Base-by-base conservation (phyloP, 108 stramenopile genomes). In the Fragilariopsis cylindrus region DNA sequence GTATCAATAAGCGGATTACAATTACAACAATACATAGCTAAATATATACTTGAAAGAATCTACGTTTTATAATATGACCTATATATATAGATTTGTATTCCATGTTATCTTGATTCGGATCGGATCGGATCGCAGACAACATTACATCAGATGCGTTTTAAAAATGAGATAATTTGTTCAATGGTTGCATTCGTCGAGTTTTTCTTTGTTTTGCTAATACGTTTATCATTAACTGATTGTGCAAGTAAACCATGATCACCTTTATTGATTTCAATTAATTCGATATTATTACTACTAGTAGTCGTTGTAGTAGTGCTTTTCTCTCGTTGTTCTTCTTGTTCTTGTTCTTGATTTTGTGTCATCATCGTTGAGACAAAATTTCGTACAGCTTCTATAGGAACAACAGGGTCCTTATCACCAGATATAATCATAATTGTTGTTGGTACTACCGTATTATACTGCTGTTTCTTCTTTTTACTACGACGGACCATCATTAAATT, bases 351-450 rank as follows among this genome's bases (percentile, higher is more conserved):
- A 3, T 12, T 67, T 67, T 30, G 30, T 30, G 30, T 30, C 30
- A 30, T 30, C 6, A 52, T 68, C n/a, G 7, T 19, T 15, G 48
- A 39, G 46, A 68, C 67, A 52, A 68, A 68, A 6, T 73, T 53
- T 48, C 49, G 43, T 42, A 80, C 76, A n/a, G 65, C 47, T 13
- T 73, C 62, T 1, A 69, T 16, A 12, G 75, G 76, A 74, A 80
- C 80, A 44, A 85, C 57, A 47, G 71, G 58, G 70, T 86, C 85
- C 39, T 60, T 73, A 15, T 65, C 69, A 4, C 85, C 85, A 57
- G 56, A 44, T 19, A 86, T 54, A n/a, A 86, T 69, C 48, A 72
- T 65, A 18, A 83, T 11, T 18, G 76, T 60, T 0, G 76, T 56
- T 5, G 76, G 11, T 8, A 48, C 47, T 18, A 43, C 54, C 48